Percentiles rank a stretch among this genome's conserved stretches.
Conservation (phyloP, 2,329 filamentous ascomycete species). For the Magnaporthales sp. region DNA sequence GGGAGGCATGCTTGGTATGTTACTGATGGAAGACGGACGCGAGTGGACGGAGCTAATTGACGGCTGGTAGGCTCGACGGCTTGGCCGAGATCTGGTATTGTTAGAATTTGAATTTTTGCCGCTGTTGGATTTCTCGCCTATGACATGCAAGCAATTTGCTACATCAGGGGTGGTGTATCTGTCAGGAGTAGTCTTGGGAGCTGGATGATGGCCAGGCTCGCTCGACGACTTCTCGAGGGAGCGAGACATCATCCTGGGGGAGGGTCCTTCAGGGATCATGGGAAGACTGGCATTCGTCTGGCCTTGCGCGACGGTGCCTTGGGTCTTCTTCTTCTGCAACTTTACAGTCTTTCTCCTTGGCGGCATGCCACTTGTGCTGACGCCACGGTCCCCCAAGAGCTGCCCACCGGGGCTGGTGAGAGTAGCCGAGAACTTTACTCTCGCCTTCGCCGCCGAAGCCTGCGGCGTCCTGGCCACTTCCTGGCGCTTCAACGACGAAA, state of each 20-base stretch:
- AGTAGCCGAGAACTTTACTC: slow-evolving; percentile 11
- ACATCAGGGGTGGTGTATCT: not conserved
- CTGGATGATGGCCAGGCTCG: slow-evolving; percentile 8
- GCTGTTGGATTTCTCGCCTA: slow-evolving; percentile 13
- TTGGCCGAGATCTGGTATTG: slow-evolving; percentile 34
- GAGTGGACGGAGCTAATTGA: slow-evolving; percentile 40
- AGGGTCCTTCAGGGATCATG: slow-evolving; percentile 41
- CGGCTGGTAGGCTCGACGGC: slow-evolving; percentile 41
- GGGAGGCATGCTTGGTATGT: slow-evolving; percentile 50
- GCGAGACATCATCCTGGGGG: slow-evolving; percentile 28
- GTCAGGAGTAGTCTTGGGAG: not conserved
- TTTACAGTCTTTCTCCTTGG: slow-evolving; percentile 32
- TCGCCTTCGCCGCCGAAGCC: not conserved
- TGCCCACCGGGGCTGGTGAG: slow-evolving; percentile 1
- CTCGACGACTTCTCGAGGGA: slow-evolving; percentile 23
- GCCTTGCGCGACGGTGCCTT: slow-evolving; percentile 19
- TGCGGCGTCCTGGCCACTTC: slow-evolving; percentile 20
- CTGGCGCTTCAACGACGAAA: slow-evolving; percentile 27
- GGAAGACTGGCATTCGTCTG: slow-evolving; percentile 34
- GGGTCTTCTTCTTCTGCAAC: slow-evolving; percentile 35
- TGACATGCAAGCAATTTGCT: not conserved
- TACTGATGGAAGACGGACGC: slow-evolving; percentile 40
- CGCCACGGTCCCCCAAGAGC: not conserved
- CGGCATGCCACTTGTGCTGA: not conserved
- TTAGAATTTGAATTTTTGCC: slow-evolving; percentile 28